A percentile compares a stretch with the other conserved stretches of the same genome.
Conservation (phyloP, 2,329 filamentous ascomycete species). For the Penicillium italicum region DNA sequence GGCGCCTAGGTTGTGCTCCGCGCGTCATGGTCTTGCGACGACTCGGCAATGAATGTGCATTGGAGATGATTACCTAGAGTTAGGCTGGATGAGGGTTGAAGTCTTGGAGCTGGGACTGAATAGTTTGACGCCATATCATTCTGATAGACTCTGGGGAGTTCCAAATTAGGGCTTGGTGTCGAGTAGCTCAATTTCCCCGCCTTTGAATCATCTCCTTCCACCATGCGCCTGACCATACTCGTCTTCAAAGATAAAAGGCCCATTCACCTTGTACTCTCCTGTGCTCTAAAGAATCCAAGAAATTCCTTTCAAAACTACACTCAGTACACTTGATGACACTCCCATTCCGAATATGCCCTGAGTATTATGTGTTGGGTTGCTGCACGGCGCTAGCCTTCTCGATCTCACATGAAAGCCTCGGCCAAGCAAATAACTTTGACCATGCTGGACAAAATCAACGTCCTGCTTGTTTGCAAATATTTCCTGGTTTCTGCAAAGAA, state of each 20-base stretch:
- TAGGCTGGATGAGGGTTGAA: neutral
- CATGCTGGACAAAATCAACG: neutral
- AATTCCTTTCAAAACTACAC: neutral
- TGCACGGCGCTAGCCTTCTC: constrained; percentile 12
- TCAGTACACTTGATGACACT: neutral
- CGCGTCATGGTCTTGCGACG: constrained; percentile 2
- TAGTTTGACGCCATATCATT: neutral
- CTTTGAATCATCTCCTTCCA: neutral
- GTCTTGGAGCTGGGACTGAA: neutral
- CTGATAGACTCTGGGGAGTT: neutral
- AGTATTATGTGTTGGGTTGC: constrained; percentile 6
- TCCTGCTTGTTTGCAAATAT: neutral
- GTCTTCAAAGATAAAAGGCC: neutral
- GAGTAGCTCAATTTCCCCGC: constrained; percentile 1
- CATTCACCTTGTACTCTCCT: neutral
- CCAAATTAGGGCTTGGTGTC: constrained; percentile 8
- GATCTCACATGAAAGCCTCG: constrained; percentile 24
- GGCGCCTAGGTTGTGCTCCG: neutral
- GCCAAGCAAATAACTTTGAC: constrained; percentile 2
- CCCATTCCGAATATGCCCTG: neutral
- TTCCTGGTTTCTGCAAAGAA: neutral
- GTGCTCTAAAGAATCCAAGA: no score
- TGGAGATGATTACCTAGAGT: neutral
- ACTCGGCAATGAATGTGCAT: neutral
- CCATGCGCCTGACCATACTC: neutral